Evolutionary conservation across 1,139 yeast species (phyloP), one percentile per base, ranked within the genome.

Genomic region (Protomyces macrosporus): DNA sequence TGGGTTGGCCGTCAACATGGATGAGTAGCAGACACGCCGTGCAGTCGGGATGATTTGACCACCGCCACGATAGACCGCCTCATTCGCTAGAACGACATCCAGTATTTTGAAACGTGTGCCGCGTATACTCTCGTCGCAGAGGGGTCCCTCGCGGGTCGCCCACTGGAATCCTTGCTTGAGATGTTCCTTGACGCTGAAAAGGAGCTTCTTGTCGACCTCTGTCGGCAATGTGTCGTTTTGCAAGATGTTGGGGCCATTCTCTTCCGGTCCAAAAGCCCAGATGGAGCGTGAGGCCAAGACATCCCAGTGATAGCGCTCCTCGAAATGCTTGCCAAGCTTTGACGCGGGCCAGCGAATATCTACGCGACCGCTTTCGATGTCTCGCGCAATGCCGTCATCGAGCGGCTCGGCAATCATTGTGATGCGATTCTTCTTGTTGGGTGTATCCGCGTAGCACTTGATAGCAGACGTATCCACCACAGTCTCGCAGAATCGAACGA

Each of bases 131-230:
- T 90, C 97, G 66, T 88, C 96, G 68, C 96, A 85, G 35, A 95
- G 76, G 0, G 98, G 98, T 0, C 98, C 98, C 70, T 90, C 97
- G 64, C 84, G 79, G 0, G 83, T 79, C 7, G 88, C 86, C 95
- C 97, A 89, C 70, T 82, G 81, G 74, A 91, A 93, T 0, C 98
- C 98, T 68, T 85, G 85, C 4, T 78, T 75, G 0, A 93, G 79
- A 0, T 84, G 77, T 4, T 82, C 84, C 67, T 83, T 85, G 33
- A 81, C 77, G 0, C 78, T 66, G 2, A 71, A 68, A 32, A 90
- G 72, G n/a, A 78, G 66, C 16, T 75, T 74, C 70, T 84, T 83
- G 70, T 88, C 88, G 1, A 85, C 85, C 66, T 87, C 93, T 32
- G 79, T 82, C 4, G 88, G 85, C 1, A 91, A 72, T 0, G 95